These are phyloP conservation scores for Borovskyia barvae DNA, from an alignment of 208 protist species.

Conservation along the genomic window DNA sequence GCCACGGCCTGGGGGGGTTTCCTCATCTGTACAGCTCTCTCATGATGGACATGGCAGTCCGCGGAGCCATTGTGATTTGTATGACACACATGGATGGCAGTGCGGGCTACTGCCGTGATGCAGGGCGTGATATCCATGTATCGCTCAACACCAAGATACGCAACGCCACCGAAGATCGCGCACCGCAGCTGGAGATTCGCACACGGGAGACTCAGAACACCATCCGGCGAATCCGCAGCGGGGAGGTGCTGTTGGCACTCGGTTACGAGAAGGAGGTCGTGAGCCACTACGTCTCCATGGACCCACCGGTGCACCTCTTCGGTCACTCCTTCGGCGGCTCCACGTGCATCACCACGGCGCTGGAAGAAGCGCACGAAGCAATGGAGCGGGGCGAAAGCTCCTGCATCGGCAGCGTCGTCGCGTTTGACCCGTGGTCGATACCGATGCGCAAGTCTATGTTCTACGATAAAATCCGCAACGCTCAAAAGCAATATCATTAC, in stretches of 20 bases:
- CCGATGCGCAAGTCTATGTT: conserved; percentile 51
- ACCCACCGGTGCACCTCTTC: conserved; percentile 35
- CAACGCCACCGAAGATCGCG: conserved; percentile 41
- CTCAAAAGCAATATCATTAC: conserved; percentile 21
- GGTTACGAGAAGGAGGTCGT: conserved; percentile 33
- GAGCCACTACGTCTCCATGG: conserved; percentile 16
- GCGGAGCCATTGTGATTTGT: conserved; percentile 69
- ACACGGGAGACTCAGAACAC: conserved; percentile 43
- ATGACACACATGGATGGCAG: conserved; percentile 79
- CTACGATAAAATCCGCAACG: conserved; percentile 26
- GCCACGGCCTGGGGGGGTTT: conserved; percentile 75
- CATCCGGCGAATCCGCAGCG: conserved; percentile 26
- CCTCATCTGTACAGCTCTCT: conserved; percentile 65
- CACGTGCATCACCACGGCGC: conserved; percentile 47
- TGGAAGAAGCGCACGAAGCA: conserved; percentile 25
- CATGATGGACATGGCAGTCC: conserved; percentile 63
- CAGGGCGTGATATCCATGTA: conserved; percentile 17
- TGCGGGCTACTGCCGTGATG: conserved; percentile 73
- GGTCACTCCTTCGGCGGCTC: conserved; percentile 88
- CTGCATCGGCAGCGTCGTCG: conserved; percentile 28
- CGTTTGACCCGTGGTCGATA: conserved; percentile 71
- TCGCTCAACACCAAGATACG: conserved; percentile 27
- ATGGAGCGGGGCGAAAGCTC: conserved; percentile 6
- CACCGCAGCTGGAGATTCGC: conserved; percentile 56
- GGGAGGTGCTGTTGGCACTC: conserved; percentile 35